Conservation (phyloP, 2,329 filamentous ascomycete genomes). For the Plenodomus tracheiphilus region DNA sequence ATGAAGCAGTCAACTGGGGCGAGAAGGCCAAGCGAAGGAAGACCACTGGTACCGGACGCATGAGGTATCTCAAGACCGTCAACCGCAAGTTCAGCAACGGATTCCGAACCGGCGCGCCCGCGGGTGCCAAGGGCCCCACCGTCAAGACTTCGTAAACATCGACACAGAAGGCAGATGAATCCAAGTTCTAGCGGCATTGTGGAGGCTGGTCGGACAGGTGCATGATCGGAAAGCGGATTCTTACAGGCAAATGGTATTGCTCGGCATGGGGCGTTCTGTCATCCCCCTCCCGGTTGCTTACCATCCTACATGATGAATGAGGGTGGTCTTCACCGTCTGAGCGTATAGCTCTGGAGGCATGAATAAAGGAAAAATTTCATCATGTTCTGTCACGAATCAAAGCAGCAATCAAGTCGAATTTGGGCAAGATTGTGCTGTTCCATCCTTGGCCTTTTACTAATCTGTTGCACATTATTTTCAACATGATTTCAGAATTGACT, state of each 20-base stretch:
- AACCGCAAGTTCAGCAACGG: conserved; percentile 96
- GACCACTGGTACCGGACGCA: conserved; percentile 96
- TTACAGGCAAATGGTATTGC: conserved; percentile 42
- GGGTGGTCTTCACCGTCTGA: conserved; percentile 30
- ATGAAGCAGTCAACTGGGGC: conserved; percentile 87
- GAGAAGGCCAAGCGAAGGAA: conserved; percentile 99
- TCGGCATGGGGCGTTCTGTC: conserved; percentile 45
- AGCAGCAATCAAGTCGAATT: conserved; percentile 24
- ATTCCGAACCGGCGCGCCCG: conserved; percentile 88
- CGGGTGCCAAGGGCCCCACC: conserved; percentile 73
- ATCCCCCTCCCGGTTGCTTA: conserved; percentile 40
- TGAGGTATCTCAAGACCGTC: conserved; percentile 91
- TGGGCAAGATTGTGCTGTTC: background rate
- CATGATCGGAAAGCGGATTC: conserved; percentile 37
- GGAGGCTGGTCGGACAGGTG: conserved; percentile 30
- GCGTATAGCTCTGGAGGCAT: conserved; percentile 41
- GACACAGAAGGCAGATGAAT: conserved; percentile 15
- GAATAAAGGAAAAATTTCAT: conserved; percentile 44
- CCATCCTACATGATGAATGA: conserved; percentile 36
- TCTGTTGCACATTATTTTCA: too few relatives aligned
- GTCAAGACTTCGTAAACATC: conserved; percentile 26
- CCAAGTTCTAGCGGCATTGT: conserved; percentile 28
- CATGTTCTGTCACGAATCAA: conserved; percentile 46
- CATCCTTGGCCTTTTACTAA: too few relatives aligned
- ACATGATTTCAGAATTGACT: too few relatives aligned